A percentile compares a stretch with the other conserved stretches of the same genome.
These are phyloP conservation scores for Suillus sp. DNA, from an alignment of 768 basidiomycete species.

Conservation along the genomic window DNA sequence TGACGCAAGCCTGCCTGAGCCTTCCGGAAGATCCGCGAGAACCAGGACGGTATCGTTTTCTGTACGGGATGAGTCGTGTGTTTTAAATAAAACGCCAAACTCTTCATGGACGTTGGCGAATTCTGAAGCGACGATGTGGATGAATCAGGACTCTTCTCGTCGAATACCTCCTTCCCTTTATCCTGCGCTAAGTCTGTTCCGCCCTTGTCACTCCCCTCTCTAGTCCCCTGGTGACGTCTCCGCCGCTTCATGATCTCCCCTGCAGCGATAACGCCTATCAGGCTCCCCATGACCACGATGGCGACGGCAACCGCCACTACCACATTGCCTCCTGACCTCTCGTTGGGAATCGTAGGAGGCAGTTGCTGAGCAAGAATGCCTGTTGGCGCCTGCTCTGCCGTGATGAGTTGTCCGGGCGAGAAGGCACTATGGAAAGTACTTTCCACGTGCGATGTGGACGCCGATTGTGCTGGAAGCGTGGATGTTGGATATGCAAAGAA, in stretches of 20 bases:
- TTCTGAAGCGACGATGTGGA: background rate
- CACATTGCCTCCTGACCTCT: slow-evolving; percentile 21
- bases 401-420: background rate
- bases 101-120: background rate
- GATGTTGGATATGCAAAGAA: background rate
- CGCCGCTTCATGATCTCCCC: slow-evolving; percentile 28
- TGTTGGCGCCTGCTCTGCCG: background rate
- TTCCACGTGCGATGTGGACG: background rate
- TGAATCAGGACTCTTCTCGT: background rate
- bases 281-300: slow-evolving; percentile 30
- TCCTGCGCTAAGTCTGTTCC: background rate
- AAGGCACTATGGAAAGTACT: background rate
- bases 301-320: slow-evolving; percentile 24
- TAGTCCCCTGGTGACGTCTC: background rate
- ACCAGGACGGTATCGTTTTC: background rate
- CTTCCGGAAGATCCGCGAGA: background rate
- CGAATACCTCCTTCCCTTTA: background rate
- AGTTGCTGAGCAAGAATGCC: slow-evolving; percentile 2
- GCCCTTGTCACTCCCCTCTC: background rate
- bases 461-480: background rate
- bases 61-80: background rate
- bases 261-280: slow-evolving; percentile 29
- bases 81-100: background rate
- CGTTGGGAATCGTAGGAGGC: background rate
- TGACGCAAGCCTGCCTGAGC: background rate